Evolutionary conservation across 805 yeast genomes (phyloP).

Genomic region (Wickerhamomyces queroliae): DNA sequence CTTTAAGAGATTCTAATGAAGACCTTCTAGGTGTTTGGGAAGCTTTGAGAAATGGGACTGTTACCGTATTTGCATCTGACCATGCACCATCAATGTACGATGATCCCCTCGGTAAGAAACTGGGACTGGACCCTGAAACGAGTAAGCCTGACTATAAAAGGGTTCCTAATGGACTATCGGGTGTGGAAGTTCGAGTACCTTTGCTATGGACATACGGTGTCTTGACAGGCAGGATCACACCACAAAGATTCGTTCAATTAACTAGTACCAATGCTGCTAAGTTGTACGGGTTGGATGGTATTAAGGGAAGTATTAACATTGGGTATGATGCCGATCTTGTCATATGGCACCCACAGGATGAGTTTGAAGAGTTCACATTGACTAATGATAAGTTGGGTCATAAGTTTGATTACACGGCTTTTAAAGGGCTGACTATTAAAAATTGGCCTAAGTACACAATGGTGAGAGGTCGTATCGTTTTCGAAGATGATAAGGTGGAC

Average conservation of each 20-base stretch:
- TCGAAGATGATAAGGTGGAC: slow-evolving; percentile 23
- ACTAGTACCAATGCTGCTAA: slow-evolving; percentile 41
- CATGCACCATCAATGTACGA: slow-evolving; percentile 42
- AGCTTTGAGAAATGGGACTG: slow-evolving; percentile 39
- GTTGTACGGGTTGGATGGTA: slow-evolving; percentile 35
- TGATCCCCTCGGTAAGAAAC: slow-evolving; percentile 35
- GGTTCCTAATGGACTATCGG: slow-evolving; percentile 45
- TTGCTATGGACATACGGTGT: slow-evolving; percentile 38
- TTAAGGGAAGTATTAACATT: slow-evolving; percentile 37
- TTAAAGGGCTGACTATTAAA: slow-evolving; percentile 31
- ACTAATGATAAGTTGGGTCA: slow-evolving; percentile 29
- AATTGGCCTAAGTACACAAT: slow-evolving; percentile 44
- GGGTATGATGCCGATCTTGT: slow-evolving; percentile 45
- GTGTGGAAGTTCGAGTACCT: slow-evolving; percentile 42
- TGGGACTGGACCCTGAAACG: slow-evolving; percentile 32
- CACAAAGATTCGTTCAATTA: slow-evolving; percentile 38
- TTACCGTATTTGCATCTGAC: slow-evolving; percentile 39
- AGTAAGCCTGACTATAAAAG: slow-evolving; percentile 31
- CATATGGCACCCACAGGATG: slow-evolving; percentile 38
- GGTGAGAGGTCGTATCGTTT: slow-evolving; percentile 31
- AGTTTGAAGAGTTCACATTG: slow-evolving; percentile 21
- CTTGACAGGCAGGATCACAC: slow-evolving; percentile 31
- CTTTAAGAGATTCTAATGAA: slow-evolving; percentile 32
- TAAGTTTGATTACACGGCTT: slow-evolving; percentile 34
- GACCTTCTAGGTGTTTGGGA: slow-evolving; percentile 41